Conservation (phyloP, 2,329 filamentous ascomycete genomes). For the Fusarium nygamai region DNA sequence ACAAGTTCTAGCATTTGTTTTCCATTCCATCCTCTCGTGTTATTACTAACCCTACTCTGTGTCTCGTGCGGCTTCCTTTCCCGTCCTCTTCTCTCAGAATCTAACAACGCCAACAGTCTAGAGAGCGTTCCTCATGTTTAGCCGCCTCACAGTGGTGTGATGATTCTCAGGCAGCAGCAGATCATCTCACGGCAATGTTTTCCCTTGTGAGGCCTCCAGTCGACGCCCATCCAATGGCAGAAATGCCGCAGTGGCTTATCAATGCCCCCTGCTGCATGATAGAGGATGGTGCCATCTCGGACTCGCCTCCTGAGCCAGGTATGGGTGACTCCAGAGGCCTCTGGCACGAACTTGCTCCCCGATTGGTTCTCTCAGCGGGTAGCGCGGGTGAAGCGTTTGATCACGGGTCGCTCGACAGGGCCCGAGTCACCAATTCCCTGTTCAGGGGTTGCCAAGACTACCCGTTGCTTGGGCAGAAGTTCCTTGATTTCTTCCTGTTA, state of each 20-base stretch:
- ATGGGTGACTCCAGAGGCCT: background rate
- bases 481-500: background rate
- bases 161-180: background rate
- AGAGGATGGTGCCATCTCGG: slow-evolving; percentile 5
- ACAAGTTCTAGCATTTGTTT: background rate
- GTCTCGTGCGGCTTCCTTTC: background rate
- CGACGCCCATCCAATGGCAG: slow-evolving; percentile 2
- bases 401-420: background rate
- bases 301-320: background rate
- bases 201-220: slow-evolving; percentile 1
- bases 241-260: slow-evolving; percentile 13
- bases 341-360: background rate
- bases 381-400: background rate
- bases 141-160: background rate
- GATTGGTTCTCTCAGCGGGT: background rate
- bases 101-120: slow-evolving; percentile 1
- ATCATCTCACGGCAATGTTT: background rate
- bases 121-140: background rate
- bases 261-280: slow-evolving; percentile 2
- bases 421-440: background rate
- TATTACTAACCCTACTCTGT: background rate
- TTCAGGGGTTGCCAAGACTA: slow-evolving; percentile 6
- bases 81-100: background rate
- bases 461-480: background rate
- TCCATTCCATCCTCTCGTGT: background rate